phyloP scores from a whole-genome alignment of 1,284 basidiomycete genomes.

The Ceratobasidium sp. region DNA sequence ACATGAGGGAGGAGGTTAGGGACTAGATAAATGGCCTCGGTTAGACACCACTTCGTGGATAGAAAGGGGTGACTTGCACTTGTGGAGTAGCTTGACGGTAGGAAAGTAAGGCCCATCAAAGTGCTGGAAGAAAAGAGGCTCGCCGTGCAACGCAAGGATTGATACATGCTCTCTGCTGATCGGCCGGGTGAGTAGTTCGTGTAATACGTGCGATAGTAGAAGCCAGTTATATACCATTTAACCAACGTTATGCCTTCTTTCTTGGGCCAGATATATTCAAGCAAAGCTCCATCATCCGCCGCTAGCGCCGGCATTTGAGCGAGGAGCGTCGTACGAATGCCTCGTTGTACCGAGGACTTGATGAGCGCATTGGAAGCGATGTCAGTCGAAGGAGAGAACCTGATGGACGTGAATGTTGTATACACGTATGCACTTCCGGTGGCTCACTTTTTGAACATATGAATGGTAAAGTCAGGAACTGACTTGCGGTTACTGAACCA shows the following conservation, averaged over 20 bases:
- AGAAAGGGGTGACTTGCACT: conserved; percentile 66
- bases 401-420: conserved; percentile 51
- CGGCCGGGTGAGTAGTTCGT: conserved; percentile 42
- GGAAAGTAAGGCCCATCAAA: conserved; percentile 94
- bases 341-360: conserved; percentile 92
- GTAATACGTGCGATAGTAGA: not conserved
- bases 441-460: conserved; percentile 48
- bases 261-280: conserved; percentile 98
- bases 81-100: conserved; percentile 86
- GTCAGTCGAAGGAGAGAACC: conserved; percentile 86
- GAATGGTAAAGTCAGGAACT: not conserved
- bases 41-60: not conserved
- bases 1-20: conserved; percentile 89
- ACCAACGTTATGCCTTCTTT: conserved; percentile 92
- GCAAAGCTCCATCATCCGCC: conserved; percentile 65
- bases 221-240: conserved; percentile 73
- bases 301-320: conserved; percentile 80
- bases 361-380: conserved; percentile 92
- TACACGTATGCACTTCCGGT: conserved; percentile 7
- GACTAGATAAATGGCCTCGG: conserved; percentile 61
- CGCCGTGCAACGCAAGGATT: conserved; percentile 85
- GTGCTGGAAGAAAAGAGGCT: conserved; percentile 96
- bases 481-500: not conserved
- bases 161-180: conserved; percentile 92
- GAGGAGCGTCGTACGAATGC: conserved; percentile 80